These are phyloP conservation scores for Luzula sylvatica DNA, from an alignment of 176 grass and related monocot genomes.

Conservation along the genomic window DNA sequence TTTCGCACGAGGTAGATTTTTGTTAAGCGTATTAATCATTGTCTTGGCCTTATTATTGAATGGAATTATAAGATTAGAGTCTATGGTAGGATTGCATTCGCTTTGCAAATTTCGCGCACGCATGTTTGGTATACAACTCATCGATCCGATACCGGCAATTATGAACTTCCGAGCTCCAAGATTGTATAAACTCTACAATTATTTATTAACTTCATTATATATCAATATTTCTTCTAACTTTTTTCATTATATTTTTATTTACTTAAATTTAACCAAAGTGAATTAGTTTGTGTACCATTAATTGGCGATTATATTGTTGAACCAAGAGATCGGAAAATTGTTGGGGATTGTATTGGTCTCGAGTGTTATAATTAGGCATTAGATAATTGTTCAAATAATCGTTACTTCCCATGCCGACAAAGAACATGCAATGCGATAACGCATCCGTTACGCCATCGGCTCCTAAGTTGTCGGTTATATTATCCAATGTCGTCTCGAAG, in stretches of 20 bases:
- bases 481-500: slow-evolving; percentile 61
- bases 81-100: slow-evolving; percentile 65
- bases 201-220: background rate
- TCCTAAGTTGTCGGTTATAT: slow-evolving; percentile 27
- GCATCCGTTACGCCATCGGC: slow-evolving; percentile 18
- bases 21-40: slow-evolving; percentile 61
- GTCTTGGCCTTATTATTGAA: slow-evolving; percentile 70
- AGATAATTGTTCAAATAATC: slow-evolving; percentile 99
- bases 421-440: slow-evolving; percentile 66
- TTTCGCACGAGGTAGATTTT: slow-evolving; percentile 44
- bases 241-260: too few species aligned
- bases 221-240: too few species aligned
- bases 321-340: slow-evolving; percentile 71
- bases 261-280: too few species aligned
- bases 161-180: slow-evolving; percentile 62
- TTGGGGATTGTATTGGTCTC: slow-evolving; percentile 67
- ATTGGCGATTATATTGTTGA: slow-evolving; percentile 66
- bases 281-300: slow-evolving; percentile 24
- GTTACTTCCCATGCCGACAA: slow-evolving; percentile 90
- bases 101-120: slow-evolving; percentile 34
- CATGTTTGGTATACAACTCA: slow-evolving; percentile 93
- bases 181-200: slow-evolving; percentile 56
- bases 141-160: slow-evolving; percentile 64
- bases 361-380: slow-evolving; percentile 86
- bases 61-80: slow-evolving; percentile 56